These are phyloP conservation scores for Phytophthora citricola DNA, from an alignment of 352 stramenopile species.

Conservation along the genomic window DNA sequence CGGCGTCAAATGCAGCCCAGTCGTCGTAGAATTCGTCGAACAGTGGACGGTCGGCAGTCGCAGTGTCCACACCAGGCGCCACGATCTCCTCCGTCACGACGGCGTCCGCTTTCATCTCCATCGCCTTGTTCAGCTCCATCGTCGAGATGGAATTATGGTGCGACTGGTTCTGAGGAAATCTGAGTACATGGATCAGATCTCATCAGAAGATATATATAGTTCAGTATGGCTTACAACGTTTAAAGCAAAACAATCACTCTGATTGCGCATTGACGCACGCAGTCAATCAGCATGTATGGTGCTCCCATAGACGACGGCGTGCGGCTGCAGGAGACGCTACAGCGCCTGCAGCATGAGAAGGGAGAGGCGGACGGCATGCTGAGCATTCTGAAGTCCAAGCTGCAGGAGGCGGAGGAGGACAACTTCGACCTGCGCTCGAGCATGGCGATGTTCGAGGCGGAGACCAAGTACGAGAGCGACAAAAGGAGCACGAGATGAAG, in stretches of 20 bases:
- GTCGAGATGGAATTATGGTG: conserved; percentile 1
- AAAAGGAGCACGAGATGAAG: conserved; percentile 53
- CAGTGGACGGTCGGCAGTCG: conserved; percentile 32
- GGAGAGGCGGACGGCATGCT: conserved; percentile 62
- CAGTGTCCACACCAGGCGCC: not conserved
- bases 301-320: conserved; percentile 1
- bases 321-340: conserved; percentile 43
- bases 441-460: conserved; percentile 59
- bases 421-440: conserved; percentile 69
- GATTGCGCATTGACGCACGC: conserved; percentile 14
- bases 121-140: conserved; percentile 35
- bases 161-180: conserved; percentile 1
- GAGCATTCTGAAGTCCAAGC: conserved; percentile 54
- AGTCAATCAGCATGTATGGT: conserved; percentile 11
- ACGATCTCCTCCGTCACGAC: conserved; percentile 5
- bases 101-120: conserved; percentile 30
- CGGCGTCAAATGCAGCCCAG: conserved; percentile 72
- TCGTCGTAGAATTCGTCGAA: conserved; percentile 84
- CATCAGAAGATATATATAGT: conserved; percentile 14
- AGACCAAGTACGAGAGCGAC: conserved; percentile 50
- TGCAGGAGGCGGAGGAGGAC: conserved; percentile 59
- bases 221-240: conserved; percentile 10
- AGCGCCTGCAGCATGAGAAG: conserved; percentile 56
- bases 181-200: conserved; percentile 9
- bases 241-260: conserved; percentile 19